Conservation (phyloP, 2,329 filamentous ascomycete genomes). For the Microsporum ferrugineum region DNA sequence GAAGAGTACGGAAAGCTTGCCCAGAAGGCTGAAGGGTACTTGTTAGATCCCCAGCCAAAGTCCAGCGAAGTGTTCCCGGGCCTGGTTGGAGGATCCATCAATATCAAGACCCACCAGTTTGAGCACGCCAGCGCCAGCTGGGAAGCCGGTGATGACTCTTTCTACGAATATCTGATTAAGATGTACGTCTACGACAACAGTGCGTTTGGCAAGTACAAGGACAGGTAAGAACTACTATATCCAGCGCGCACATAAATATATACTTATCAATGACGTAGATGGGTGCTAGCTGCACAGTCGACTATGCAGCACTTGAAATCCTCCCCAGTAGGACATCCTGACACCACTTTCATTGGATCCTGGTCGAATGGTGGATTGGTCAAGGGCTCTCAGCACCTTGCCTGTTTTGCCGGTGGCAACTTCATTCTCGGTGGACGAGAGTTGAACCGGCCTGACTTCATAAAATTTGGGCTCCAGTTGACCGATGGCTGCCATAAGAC, state of each 20-base stretch:
- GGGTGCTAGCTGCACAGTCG: conserved; percentile 64
- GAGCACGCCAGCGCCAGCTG: conserved; percentile 58
- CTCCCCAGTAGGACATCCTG: conserved; percentile 53
- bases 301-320: conserved; percentile 60
- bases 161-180: conserved; percentile 85
- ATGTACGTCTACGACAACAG: conserved; percentile 70
- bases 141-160: conserved; percentile 66
- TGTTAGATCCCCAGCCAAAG: conserved; percentile 54
- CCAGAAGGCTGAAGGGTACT: conserved; percentile 56
- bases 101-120: conserved; percentile 55
- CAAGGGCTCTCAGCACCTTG: conserved; percentile 42
- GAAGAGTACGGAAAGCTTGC: conserved; percentile 53
- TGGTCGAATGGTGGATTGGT: conserved; percentile 28
- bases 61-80: conserved; percentile 63
- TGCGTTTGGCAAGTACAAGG: conserved; percentile 54
- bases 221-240: conserved; percentile 26
- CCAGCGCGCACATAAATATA: neutral
- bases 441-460: conserved; percentile 53
- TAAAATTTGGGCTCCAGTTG: conserved; percentile 61
- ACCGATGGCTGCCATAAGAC: conserved; percentile 63
- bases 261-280: conserved; percentile 35
- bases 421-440: conserved; percentile 71
- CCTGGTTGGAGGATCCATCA: conserved; percentile 57
- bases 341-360: conserved; percentile 53
- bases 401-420: conserved; percentile 75